Evolutionary conservation across 2,329 filamentous ascomycete genomes (phyloP).

Genomic region (Penicillium nordicum): DNA sequence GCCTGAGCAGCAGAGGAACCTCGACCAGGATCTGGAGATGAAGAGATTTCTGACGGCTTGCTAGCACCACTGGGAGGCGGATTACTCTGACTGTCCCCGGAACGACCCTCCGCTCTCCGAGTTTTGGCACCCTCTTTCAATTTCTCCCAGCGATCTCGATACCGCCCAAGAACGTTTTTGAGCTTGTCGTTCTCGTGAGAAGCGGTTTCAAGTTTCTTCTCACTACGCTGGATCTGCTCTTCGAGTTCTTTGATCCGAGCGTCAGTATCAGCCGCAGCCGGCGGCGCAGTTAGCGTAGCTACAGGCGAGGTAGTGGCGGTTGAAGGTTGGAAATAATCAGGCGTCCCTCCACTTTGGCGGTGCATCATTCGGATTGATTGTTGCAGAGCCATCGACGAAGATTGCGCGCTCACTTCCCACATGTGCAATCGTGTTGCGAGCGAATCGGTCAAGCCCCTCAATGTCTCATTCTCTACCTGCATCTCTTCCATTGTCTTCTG

Average conservation of each 20-base stretch:
- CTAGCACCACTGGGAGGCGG: not conserved
- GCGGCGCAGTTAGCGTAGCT: conserved; percentile 16
- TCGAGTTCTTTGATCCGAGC: conserved; percentile 64
- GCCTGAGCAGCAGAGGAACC: not conserved
- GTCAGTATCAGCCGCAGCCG: conserved; percentile 39
- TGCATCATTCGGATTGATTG: conserved; percentile 65
- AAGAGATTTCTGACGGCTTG: conserved; percentile 10
- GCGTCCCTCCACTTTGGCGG: conserved; percentile 34
- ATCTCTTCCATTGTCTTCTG: conserved; percentile 80
- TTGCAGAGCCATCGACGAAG: conserved; percentile 77
- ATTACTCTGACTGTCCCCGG: conserved; percentile 12
- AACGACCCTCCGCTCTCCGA: conserved; percentile 29
- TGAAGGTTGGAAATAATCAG: conserved; percentile 31
- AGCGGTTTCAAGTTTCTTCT: conserved; percentile 62
- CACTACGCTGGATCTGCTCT: conserved; percentile 57
- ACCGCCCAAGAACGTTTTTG: conserved; percentile 52
- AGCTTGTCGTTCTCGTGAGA: conserved; percentile 61
- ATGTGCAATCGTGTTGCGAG: conserved; percentile 83
- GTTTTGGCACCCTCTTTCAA: conserved; percentile 61
- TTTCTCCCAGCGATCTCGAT: conserved; percentile 65
- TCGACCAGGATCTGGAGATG: conserved; percentile 10
- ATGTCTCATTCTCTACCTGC: conserved; percentile 77
- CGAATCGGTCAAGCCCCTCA: conserved; percentile 82
- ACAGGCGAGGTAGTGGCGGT: conserved; percentile 28
- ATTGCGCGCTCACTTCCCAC: conserved; percentile 90